Conservation (phyloP, 1,284 basidiomycete species). For the Ceratobasidium theobromae region DNA sequence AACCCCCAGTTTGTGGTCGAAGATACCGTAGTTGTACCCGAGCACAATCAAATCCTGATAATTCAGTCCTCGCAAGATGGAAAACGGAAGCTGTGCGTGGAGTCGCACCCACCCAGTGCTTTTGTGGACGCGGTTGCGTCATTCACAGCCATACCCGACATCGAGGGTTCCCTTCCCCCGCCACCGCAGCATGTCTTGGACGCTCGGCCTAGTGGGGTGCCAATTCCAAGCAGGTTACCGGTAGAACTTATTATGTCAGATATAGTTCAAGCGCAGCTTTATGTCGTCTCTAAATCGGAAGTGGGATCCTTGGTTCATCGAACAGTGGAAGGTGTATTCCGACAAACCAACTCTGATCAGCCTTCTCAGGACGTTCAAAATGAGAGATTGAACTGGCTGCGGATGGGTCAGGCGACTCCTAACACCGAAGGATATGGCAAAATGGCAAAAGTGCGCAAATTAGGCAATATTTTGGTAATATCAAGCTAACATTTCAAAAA, state of each 20-base stretch:
- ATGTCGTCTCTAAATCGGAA: conserved; percentile 2
- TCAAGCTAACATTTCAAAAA: conserved; percentile 32
- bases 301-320: conserved; percentile 8
- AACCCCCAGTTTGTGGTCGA: conserved; percentile 4
- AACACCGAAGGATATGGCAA: conserved; percentile 6
- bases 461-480: not conserved
- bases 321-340: conserved; percentile 1
- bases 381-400: conserved; percentile 12
- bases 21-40: conserved; percentile 5
- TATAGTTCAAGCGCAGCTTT: conserved; percentile 1
- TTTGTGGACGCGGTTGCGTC: conserved; percentile 19
- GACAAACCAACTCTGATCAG: not conserved
- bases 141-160: not conserved
- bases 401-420: not conserved
- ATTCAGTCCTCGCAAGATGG: conserved; percentile 17
- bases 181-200: conserved; percentile 10
- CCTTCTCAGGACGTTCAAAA: not conserved
- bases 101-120: conserved; percentile 13
- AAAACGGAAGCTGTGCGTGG: not conserved
- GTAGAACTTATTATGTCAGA: conserved; percentile 25
- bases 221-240: not conserved
- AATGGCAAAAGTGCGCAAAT: conserved; percentile 30
- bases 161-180: not conserved
- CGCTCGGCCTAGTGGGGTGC: not conserved
- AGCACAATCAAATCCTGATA: conserved; percentile 7